Evolutionary conservation across 257 asterid genomes (phyloP).

Genomic region (Nicotiana otophora): DNA sequence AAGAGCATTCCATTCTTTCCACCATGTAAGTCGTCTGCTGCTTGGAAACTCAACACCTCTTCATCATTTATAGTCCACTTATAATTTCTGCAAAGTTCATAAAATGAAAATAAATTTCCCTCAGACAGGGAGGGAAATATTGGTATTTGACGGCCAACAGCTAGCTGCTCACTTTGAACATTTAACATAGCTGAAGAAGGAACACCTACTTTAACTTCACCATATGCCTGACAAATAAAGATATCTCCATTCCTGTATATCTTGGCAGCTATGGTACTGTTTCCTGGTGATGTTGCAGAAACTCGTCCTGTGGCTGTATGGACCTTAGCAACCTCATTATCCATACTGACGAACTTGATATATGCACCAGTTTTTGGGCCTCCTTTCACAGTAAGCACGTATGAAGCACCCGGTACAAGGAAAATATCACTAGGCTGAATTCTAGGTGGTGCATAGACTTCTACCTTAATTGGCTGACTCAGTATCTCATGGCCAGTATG

Average conservation of each 20-base stretch:
- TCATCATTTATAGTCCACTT: constrained; percentile 63
- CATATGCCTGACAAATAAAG: constrained; percentile 63
- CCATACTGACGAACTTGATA: constrained; percentile 49
- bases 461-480: constrained; percentile 63
- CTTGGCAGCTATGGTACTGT: constrained; percentile 56
- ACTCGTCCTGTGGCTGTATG: constrained; percentile 52
- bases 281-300: constrained; percentile 70
- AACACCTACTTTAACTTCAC: constrained; percentile 65
- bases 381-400: constrained; percentile 62
- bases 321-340: constrained; percentile 52
- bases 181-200: constrained; percentile 65
- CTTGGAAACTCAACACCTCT: constrained; percentile 46
- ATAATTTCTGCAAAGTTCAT: constrained; percentile 63
- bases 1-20: constrained; percentile 14
- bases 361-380: constrained; percentile 69
- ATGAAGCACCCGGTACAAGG: constrained; percentile 89
- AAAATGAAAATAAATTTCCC: constrained; percentile 80
- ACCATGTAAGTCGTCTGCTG: constrained; percentile 18
- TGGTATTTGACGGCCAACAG: constrained; percentile 55
- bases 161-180: constrained; percentile 71
- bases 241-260: constrained; percentile 52
- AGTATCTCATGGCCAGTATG: constrained; percentile 60
- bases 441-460: constrained; percentile 78
- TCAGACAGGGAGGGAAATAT: constrained; percentile 65
- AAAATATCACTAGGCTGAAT: constrained; percentile 62